Evolutionary conservation across 139 green algal species (phyloP).

Genomic region (Mesotaenium endlicherianum): DNA sequence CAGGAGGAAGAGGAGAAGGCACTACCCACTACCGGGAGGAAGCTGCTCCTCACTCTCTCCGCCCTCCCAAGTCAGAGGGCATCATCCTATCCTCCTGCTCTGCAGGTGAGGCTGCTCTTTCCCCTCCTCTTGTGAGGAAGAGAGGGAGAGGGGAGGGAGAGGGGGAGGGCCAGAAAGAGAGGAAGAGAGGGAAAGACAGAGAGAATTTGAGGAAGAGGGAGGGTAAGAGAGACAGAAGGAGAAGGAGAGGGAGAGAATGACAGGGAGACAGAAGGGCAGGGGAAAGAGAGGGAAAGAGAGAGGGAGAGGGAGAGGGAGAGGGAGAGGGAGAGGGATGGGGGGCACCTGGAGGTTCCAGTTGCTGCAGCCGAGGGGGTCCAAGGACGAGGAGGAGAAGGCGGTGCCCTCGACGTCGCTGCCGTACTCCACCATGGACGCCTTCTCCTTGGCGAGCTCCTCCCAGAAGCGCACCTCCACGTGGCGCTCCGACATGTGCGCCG

Average conservation of each 20-base stretch:
- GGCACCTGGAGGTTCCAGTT: constrained; percentile 21
- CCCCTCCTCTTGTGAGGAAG: not conserved
- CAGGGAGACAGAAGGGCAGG: not conserved
- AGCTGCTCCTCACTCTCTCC: too few relatives aligned
- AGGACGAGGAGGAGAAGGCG: not conserved
- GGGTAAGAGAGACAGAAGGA: not conserved
- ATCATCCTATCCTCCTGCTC: too few relatives aligned
- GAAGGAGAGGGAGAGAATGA: not conserved
- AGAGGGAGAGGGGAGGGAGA: not conserved
- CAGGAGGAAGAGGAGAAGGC: too few relatives aligned
- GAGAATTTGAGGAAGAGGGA: not conserved
- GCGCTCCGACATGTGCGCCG: not conserved
- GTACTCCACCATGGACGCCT: constrained; percentile 16
- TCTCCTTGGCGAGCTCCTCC: constrained; percentile 6
- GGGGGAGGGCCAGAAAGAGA: not conserved
- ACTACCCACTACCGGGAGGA: too few relatives aligned
- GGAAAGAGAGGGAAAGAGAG: not conserved
- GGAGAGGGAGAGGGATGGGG: not conserved
- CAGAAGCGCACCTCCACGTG: constrained; percentile 26
- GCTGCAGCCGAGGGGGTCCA: not conserved
- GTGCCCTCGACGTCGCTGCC: constrained; percentile 31
- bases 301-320: not conserved
- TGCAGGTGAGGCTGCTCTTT: too few relatives aligned
- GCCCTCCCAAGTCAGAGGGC: too few relatives aligned
- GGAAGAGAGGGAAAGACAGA: constrained; percentile 14